Evolutionary conservation across 441 rosid genomes (phyloP).

Genomic region (Brassica hybrid): DNA sequence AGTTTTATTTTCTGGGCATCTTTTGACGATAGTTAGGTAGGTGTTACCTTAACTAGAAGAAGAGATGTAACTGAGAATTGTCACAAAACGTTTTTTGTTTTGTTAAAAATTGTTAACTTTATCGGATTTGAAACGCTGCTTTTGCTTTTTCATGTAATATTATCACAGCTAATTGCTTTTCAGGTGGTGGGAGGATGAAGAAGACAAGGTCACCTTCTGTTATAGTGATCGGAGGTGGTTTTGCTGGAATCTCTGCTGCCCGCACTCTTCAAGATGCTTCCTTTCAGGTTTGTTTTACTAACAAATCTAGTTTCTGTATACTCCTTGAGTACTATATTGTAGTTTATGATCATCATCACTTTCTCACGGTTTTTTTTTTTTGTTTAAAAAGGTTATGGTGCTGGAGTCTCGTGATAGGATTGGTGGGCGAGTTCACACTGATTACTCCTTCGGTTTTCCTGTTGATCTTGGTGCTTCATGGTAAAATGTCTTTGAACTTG

Average conservation of each 20-base stretch:
- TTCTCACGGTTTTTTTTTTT: neutral
- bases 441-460: slow-evolving; percentile 87
- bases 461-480: slow-evolving; percentile 95
- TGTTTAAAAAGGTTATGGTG: slow-evolving; percentile 57
- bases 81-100: neutral
- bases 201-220: slow-evolving; percentile 64
- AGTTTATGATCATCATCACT: neutral
- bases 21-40: neutral
- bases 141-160: slow-evolving; percentile 11
- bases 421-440: slow-evolving; percentile 86
- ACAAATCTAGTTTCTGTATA: no score
- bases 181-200: slow-evolving; percentile 49
- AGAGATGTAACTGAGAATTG: neutral
- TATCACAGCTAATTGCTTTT: slow-evolving; percentile 51
- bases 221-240: slow-evolving; percentile 84
- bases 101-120: neutral
- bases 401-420: slow-evolving; percentile 84
- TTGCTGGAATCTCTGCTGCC: slow-evolving; percentile 88
- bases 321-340: neutral
- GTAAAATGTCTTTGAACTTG: slow-evolving; percentile 40
- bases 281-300: slow-evolving; percentile 54
- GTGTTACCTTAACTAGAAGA: neutral
- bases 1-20: neutral
- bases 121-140: neutral
- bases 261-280: slow-evolving; percentile 84